Conservation (phyloP, 352 stramenopile species). For the Globisporangium solare region DNA sequence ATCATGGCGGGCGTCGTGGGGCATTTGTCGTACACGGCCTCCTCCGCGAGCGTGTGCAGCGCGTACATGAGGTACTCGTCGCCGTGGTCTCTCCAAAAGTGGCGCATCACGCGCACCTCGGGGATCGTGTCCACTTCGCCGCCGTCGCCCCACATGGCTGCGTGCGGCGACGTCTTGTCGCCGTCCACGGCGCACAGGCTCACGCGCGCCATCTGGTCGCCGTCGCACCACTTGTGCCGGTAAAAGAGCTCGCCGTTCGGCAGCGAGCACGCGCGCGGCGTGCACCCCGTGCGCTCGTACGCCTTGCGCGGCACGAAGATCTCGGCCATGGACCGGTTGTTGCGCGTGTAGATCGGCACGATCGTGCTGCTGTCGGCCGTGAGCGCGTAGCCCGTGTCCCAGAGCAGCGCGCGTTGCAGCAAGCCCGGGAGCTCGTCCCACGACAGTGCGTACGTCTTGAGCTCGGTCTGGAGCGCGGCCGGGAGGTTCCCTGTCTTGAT, state of each 20-base stretch:
- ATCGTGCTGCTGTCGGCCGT: conserved; percentile 24
- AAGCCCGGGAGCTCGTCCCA: conserved; percentile 51
- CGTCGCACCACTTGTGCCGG: conserved; percentile 39
- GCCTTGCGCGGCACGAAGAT: conserved; percentile 53
- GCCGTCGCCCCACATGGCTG: conserved; percentile 55
- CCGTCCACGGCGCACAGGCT: conserved; percentile 57
- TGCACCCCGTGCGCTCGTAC: conserved; percentile 48
- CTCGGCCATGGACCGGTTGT: conserved; percentile 59
- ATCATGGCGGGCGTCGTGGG: conserved; percentile 42
- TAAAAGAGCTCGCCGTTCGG: conserved; percentile 29
- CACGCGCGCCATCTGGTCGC: conserved; percentile 28
- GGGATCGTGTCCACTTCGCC: conserved; percentile 43
- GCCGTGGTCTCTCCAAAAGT: conserved; percentile 34
- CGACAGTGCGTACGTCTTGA: conserved; percentile 29
- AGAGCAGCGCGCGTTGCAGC: conserved; percentile 60
- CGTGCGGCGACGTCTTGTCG: conserved; percentile 24
- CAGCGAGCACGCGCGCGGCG: conserved; percentile 20
- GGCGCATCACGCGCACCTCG: conserved; percentile 45
- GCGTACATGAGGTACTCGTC: conserved; percentile 46
- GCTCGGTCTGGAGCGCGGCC: conserved; percentile 19
- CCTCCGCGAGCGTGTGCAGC: conserved; percentile 37
- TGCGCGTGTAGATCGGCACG: conserved; percentile 54
- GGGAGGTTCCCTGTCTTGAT: conserved; percentile 24
- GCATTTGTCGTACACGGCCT: conserved; percentile 48
- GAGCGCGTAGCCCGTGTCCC: conserved; percentile 61